Evolutionary conservation across 345 rosid genomes (phyloP).

Genomic region (Gossypium rotundifolium): DNA sequence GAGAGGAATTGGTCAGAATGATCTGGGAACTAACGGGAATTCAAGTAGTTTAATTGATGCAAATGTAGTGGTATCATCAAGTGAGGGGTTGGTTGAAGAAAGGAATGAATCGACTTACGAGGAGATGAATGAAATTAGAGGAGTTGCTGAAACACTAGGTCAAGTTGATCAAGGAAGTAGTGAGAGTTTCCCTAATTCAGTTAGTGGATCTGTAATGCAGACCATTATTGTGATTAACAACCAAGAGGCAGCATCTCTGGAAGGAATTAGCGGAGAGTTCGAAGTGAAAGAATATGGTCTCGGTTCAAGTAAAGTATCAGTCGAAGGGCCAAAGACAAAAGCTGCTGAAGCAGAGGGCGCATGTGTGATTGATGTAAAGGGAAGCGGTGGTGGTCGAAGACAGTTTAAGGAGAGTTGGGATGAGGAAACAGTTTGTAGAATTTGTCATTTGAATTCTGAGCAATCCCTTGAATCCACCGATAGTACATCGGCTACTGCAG

Average conservation of each 20-base stretch:
- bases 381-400: constrained; percentile 24
- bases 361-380: constrained; percentile 39
- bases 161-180: constrained; percentile 24
- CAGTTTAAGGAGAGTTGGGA: constrained; percentile 28
- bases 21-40: constrained; percentile 14
- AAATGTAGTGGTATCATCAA: constrained; percentile 19
- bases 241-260: constrained; percentile 21
- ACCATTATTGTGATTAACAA: constrained; percentile 24
- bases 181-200: constrained; percentile 12
- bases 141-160: constrained; percentile 14
- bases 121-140: constrained; percentile 3
- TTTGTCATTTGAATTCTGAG: constrained; percentile 76
- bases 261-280: constrained; percentile 9
- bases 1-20: constrained; percentile 7
- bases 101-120: background rate
- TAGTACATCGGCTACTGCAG: constrained; percentile 8
- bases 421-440: constrained; percentile 69
- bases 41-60: constrained; percentile 18
- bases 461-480: constrained; percentile 28
- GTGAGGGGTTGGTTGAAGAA: constrained; percentile 17
- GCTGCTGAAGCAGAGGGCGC: constrained; percentile 28
- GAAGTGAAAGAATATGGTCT: constrained; percentile 13
- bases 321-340: constrained; percentile 24
- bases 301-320: constrained; percentile 20
- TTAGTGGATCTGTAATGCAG: constrained; percentile 21